Percentiles rank a stretch among this genome's conserved stretches.
Conservation (phyloP, 2,329 filamentous ascomycete species). For the Myrmaecium sp. region DNA sequence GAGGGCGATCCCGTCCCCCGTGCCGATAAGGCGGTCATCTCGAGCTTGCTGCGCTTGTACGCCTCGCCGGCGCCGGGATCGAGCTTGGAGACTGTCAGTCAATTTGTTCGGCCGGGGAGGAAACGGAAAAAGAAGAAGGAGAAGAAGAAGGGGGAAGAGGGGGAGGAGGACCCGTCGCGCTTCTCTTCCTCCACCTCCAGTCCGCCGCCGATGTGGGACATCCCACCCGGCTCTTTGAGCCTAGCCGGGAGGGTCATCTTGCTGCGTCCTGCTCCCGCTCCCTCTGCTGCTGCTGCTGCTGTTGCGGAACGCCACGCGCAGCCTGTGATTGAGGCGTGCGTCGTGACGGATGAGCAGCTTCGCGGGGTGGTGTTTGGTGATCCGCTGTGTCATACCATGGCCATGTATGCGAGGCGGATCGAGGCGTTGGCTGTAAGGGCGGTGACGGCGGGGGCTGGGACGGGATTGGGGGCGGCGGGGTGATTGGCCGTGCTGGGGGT, state of each 20-base stretch:
- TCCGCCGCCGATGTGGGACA: slow-evolving; percentile 37
- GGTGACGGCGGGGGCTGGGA: slow-evolving; percentile 38
- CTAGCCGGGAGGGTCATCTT: slow-evolving; percentile 55
- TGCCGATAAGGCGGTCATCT: slow-evolving; percentile 61
- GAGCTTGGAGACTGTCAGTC: not conserved
- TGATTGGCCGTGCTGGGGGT: too few species aligned
- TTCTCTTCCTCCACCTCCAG: not conserved
- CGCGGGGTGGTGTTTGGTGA: slow-evolving; percentile 64
- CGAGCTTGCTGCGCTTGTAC: slow-evolving; percentile 54
- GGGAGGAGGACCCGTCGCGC: slow-evolving; percentile 9
- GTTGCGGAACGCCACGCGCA: slow-evolving; percentile 10
- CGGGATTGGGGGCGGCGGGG: slow-evolving; percentile 5
- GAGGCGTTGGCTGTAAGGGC: slow-evolving; percentile 55
- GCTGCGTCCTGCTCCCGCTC: slow-evolving; percentile 22
- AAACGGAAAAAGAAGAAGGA: slow-evolving; percentile 3
- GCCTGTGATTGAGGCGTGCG: slow-evolving; percentile 48
- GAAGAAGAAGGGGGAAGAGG: slow-evolving; percentile 2
- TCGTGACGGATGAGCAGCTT: slow-evolving; percentile 50
- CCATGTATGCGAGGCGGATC: slow-evolving; percentile 53
- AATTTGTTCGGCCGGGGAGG: not conserved
- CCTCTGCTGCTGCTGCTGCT: slow-evolving; percentile 1
- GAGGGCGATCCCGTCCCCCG: slow-evolving; percentile 69
- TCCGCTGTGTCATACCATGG: slow-evolving; percentile 66
- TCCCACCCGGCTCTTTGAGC: slow-evolving; percentile 49
- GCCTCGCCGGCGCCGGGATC: slow-evolving; percentile 37